Evolutionary conservation across 2,329 filamentous ascomycete species (phyloP), one percentile per base, ranked within the genome.

Genomic region (Sporothrix inflata): DNA sequence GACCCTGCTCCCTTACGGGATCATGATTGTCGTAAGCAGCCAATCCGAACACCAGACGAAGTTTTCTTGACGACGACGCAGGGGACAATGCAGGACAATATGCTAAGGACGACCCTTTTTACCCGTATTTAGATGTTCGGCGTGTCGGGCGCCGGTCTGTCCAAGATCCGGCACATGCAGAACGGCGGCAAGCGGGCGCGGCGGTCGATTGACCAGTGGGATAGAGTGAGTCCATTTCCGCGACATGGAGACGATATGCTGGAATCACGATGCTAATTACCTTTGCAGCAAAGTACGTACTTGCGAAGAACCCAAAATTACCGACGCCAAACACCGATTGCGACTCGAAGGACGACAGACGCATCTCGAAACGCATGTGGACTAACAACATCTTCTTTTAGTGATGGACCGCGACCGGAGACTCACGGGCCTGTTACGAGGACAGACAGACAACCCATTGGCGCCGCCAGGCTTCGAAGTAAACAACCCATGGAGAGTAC

Each of bases 341-440:
- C 47, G 34, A 34, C 30, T 12, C 7, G 27, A 61, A n/a, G 4
- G 21, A 69, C 3, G n/a, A 34, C 24, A 30, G 12, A 14, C 40
- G 40, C 30, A 53, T 21, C 47, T 57, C 34, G 47, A 57, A 14
- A 6, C 38, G 19, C n/a, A 19, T 19, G 4, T n/a, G 24, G 38
- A 24, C 45, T 45, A 49, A 72, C 38, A 45, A 14, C 21, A 49
- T 24, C 51, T 24, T 5, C 27, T 27, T 34, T n/a, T 74, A 90
- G 89, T 91, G 89, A 90, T 90, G 88, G 85, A 89, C 71, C 87
- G 89, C 77, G 89, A 91, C 77, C 83, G 85, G 74, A 85, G 89
- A 78, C 83, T 91, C 74, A 90, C 89, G 8, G 88, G 89, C 61
- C 83, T 80, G 63, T 76, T 89, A 74, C 84, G 88, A 79, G 89